Base-by-base conservation (phyloP, 371 early-diverging fungal species). In the Nematocida sp. region DNA sequence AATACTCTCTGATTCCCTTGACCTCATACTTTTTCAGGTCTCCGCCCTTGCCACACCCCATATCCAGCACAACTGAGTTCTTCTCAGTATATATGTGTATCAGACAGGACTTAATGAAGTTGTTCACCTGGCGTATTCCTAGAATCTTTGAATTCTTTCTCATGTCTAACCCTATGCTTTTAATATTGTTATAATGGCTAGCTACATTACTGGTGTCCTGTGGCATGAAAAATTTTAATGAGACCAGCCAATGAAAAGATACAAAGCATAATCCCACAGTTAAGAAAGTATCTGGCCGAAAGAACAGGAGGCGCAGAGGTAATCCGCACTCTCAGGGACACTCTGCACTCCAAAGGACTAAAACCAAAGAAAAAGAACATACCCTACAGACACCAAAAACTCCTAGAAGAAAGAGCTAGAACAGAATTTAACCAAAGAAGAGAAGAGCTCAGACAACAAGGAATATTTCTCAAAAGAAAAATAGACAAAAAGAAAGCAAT, bases 21-120 rank as follows among this genome's bases (percentile, higher is more conserved):
- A 88, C 87, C n/a, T 85, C 64, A 7, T 48, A 94, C 78, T 97
- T 99, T 38, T 85, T 80, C 58, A 99, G 81, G 83, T 99, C 97
- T n/a, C 97, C 97, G 25, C 99, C 98, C 84, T 96, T 95, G 2
- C 98, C 98, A 79, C 94, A 94, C 2, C 93, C 93, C 75, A 97
- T 83, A 82, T 97, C 97, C 54, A 99, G 85, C 45, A 83, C 78
- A 11, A 37, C 27, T 2, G 1, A 19, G 17, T 74, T 62, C 48
- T 61, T 27, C 53, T 47, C 29, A 9, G 62, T 29, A 53, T 78
- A 81, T 37, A 53, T 41, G 17, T 78, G 45, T 48, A 83, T 75
- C n/a, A 84, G 45, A 40, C 53, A 63, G 7, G 54, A 15, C 65
- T 84, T 84, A 27, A 84, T 75, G 35, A 78, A 79, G 63, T 84